Percentiles rank a stretch among this genome's conserved stretches.
phyloP scores from a whole-genome alignment of 768 basidiomycete species.

The Boletus subcaerulescens region DNA sequence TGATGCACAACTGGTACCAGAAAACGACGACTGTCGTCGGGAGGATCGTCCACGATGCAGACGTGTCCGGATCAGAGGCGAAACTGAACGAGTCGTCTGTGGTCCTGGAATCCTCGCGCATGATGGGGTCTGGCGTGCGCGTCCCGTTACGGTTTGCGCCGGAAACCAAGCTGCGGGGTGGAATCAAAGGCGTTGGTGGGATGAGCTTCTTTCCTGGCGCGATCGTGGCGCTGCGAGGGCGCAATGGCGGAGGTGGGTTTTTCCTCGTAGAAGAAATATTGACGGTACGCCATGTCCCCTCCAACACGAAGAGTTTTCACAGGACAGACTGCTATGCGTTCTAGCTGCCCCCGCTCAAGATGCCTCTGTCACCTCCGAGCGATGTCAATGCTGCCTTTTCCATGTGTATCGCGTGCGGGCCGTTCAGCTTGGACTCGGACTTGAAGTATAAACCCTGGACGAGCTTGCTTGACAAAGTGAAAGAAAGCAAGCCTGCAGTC shows the following conservation, averaged over 20 bases:
- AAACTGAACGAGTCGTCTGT: conserved; percentile 77
- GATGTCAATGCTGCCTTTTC: conserved; percentile 49
- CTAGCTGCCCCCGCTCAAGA: conserved; percentile 63
- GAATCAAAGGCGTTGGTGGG: conserved; percentile 56
- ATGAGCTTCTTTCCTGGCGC: conserved; percentile 86
- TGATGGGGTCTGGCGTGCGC: conserved; percentile 61
- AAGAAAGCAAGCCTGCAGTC: conserved; percentile 64
- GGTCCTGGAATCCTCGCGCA: conserved; percentile 80
- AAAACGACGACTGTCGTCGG: conserved; percentile 70
- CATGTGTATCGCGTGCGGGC: conserved; percentile 77
- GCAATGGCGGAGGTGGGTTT: conserved; percentile 86
- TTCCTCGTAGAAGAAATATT: conserved; percentile 84
- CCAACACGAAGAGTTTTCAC: background rate
- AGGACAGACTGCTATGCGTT: background rate
- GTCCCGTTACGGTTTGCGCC: conserved; percentile 71
- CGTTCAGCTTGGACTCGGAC: conserved; percentile 79
- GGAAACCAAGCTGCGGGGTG: conserved; percentile 62
- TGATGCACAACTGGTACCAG: conserved; percentile 31
- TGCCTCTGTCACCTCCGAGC: conserved; percentile 37
- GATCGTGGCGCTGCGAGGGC: conserved; percentile 80
- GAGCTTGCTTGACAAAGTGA: conserved; percentile 59
- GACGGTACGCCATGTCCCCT: conserved; percentile 48
- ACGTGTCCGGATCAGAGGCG: conserved; percentile 47
- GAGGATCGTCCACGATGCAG: conserved; percentile 67
- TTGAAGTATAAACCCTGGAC: conserved; percentile 72